A percentile compares a stretch with the other conserved stretches of the same genome.
phyloP scores from a whole-genome alignment of 78 protist species.

The Dictyostelium capitatum region DNA sequence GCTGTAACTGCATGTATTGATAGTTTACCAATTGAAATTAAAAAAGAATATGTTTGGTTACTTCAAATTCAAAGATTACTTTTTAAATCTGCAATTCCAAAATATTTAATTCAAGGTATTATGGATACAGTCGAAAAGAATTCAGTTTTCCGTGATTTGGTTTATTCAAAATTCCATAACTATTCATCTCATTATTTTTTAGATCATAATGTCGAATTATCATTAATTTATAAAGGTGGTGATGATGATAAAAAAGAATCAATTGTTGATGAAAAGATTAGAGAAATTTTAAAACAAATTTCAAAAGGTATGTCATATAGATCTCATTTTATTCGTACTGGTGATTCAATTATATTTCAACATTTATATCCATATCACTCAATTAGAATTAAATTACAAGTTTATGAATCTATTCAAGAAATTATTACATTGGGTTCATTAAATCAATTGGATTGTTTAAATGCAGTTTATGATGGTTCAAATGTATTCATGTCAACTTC shows the following conservation, averaged over 20 bases:
- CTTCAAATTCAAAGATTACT: not conserved
- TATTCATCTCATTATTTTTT: not conserved
- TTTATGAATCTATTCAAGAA: not conserved
- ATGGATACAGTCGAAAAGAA: not conserved
- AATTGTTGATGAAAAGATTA: not conserved
- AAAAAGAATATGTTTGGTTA: not conserved
- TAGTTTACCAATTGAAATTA: not conserved
- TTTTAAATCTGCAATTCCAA: not conserved
- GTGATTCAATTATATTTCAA: not conserved
- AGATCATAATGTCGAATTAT: not conserved
- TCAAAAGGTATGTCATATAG: too few species aligned
- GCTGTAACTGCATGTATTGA: not conserved
- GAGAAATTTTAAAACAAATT: not conserved
- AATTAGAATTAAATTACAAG: not conserved
- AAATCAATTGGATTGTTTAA: not conserved
- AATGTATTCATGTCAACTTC: slow-evolving; percentile 24
- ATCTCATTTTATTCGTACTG: not conserved
- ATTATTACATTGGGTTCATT: not conserved
- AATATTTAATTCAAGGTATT: not conserved
- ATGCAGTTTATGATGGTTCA: not conserved
- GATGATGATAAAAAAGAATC: not conserved
- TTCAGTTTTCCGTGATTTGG: not conserved
- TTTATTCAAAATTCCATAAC: not conserved
- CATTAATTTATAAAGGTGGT: not conserved
- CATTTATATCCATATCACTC: not conserved